phyloP scores from a whole-genome alignment of 2,329 filamentous ascomycete genomes.

The Pseudogymnoascus sp. region DNA sequence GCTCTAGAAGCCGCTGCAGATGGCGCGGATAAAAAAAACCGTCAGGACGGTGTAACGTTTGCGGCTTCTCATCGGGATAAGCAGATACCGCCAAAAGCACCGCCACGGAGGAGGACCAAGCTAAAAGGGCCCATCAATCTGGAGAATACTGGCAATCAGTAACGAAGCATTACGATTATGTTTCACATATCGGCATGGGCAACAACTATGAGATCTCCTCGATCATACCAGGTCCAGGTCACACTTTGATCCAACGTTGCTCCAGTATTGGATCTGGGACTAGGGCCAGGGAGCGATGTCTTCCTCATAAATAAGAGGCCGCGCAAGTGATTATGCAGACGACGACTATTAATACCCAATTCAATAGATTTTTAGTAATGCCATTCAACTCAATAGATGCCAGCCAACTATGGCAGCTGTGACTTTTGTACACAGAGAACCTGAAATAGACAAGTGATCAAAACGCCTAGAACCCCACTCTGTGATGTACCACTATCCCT shows the following conservation, averaged over 20 bases:
- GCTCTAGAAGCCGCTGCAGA: conserved; percentile 23
- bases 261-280: not conserved
- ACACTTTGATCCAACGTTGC: not conserved
- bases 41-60: not conserved
- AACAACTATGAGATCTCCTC: not conserved
- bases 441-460: conserved; percentile 10
- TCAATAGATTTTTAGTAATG: conserved; percentile 6
- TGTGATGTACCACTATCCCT: not conserved
- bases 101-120: not conserved
- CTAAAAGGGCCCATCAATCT: not conserved
- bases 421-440: conserved; percentile 9
- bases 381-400: conserved; percentile 5
- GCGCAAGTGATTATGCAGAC: not conserved
- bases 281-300: not conserved
- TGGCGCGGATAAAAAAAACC: not conserved
- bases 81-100: not conserved
- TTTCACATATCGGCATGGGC: not conserved
- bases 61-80: not conserved
- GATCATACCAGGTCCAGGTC: not conserved
- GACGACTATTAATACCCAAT: conserved; percentile 7
- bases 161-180: conserved; percentile 3
- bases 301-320: not conserved
- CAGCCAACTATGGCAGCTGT: conserved; percentile 9
- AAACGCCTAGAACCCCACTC: conserved; percentile 7
- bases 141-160: not conserved